Evolutionary conservation across 2,329 filamentous ascomycete genomes (phyloP), one percentile per base, ranked within the genome.

Genomic region (Fusarium sp.): DNA sequence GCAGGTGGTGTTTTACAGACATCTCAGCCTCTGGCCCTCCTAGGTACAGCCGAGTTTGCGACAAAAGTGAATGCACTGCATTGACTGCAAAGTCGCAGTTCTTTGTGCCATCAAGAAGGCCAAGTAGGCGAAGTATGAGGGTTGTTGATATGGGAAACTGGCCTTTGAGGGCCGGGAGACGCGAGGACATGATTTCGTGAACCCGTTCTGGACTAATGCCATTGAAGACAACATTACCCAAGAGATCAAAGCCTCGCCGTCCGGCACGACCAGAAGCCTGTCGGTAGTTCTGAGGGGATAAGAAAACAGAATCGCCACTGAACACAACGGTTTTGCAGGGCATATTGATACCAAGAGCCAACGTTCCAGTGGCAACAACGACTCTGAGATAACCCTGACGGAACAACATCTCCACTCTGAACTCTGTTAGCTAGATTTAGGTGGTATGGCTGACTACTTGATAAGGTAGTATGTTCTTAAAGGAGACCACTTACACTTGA

Each of bases 321-420:
- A 95, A 95, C 2, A 93, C 88, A 1, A 94, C 91, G 2, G 92
- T 95, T 77, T 92, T 93, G 77, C 92, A 94, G 12, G 92, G 92
- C 90, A 93, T 93, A 72, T 93, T 95, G 81, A 95, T 91, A 81
- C 92, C 92, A 7, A 94, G 82, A 3, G 90, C 90, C 23, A 94
- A 84, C 0, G 92, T 94, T 2, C 91, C 92, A 2, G 92, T 94
- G 1, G 92, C 92, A 27, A 94, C 85, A 28, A 94, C 88, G 2
- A 91, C 89, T 10, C 87, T 85, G 42, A 94, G 78, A 74, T 87
- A 94, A 1, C 91, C 90, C 76, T 87, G 90, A 11, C 92, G 86
- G 80, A 93, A 94, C 10, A 93, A 80, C 63, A 92, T 91, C 75
- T 94, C 92, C 2, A 93, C 90, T 21, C 83, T 84, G 30, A 10